Evolutionary conservation across 495 filamentous ascomycete species (phyloP), one percentile per base, ranked within the genome.

Genomic region (Hypoxylon fragiforme): DNA sequence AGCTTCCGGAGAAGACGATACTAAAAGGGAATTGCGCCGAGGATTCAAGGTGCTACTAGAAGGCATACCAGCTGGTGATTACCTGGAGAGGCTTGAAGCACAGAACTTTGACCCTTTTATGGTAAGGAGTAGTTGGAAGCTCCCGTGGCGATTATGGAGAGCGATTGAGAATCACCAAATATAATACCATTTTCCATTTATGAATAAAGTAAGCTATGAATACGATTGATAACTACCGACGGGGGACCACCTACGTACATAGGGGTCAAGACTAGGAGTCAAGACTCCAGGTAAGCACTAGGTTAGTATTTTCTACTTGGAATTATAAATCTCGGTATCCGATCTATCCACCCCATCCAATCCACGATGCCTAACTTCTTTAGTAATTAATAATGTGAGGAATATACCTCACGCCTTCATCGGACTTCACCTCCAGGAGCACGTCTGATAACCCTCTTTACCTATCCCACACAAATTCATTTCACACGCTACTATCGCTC

Each of bases 91-190:
- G 35, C 69, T 98, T 14, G 83, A 97, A 67, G 81, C 80, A 46
- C 74, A 75, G 7, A 87, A 97, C 66, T 98, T 98, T 60, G 87
- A 98, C 73, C 54, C 82, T 69, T 60, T 84, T 81, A 64, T 66
- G 86, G 68, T 84, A 80, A 66, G 74, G 73, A 81, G 82, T 32
- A 89, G 90, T 52, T 98, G 94, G 94, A 88, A 79, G 63, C 74
- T 97, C 35, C 92, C 94, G 3, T 97, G 87, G 87, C 85, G 81
- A 51, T 77, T 91, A 16, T 98, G 90, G 72, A 81, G 81, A 70
- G 88, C 87, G 0, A 83, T 80, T 43, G 78, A 70, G 44, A 78
- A 77, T 7, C 78, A 80, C 64, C 79, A 73, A 55, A 79, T 92
- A 44, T 67, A 45, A 68, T 15, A 19, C 5, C 11, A 3, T 1